Evolutionary conservation across 2,329 filamentous ascomycete species (phyloP).

Genomic region (Alternaria arborescens): DNA sequence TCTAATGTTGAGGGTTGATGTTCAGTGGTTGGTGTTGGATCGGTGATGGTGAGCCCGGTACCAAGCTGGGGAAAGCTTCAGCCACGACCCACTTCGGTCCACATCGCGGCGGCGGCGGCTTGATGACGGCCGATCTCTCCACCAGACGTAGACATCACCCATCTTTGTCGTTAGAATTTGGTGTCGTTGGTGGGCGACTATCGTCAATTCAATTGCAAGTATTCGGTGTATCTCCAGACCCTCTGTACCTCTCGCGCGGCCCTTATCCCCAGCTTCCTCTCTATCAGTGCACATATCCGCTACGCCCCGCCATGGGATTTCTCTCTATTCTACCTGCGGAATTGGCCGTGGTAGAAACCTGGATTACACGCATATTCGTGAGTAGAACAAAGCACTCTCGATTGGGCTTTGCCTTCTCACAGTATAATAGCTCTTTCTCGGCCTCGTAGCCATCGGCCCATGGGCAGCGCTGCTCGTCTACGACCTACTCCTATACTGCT

Average conservation of each 20-base stretch:
- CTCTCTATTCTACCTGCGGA: constrained; percentile 70
- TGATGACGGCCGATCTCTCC: constrained; percentile 9
- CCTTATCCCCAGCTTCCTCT: neutral
- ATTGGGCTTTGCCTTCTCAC: constrained; percentile 26
- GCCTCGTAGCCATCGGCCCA: constrained; percentile 67
- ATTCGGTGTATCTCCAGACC: neutral
- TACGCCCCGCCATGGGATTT: constrained; percentile 63
- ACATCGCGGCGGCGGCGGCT: constrained; percentile 12
- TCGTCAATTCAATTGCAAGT: neutral
- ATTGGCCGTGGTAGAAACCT: constrained; percentile 67
- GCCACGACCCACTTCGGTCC: constrained; percentile 20
- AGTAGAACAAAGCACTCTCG: constrained; percentile 30
- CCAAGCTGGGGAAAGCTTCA: constrained; percentile 19
- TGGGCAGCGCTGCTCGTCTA: constrained; percentile 69
- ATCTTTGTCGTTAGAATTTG: neutral
- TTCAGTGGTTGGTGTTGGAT: constrained; percentile 19
- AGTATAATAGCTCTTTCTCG: constrained; percentile 65
- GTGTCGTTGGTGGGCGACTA: neutral
- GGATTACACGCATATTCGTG: constrained; percentile 70
- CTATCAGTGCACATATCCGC: neutral
- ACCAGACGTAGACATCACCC: constrained; percentile 8
- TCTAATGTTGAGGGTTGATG: constrained; percentile 20
- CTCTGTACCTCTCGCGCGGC: neutral
- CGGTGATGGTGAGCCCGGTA: neutral
- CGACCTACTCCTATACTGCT: constrained; percentile 69